Evolutionary conservation across 208 protist species (phyloP), one percentile per base, ranked within the genome.

Genomic region (Trypanosoma vivax): DNA sequence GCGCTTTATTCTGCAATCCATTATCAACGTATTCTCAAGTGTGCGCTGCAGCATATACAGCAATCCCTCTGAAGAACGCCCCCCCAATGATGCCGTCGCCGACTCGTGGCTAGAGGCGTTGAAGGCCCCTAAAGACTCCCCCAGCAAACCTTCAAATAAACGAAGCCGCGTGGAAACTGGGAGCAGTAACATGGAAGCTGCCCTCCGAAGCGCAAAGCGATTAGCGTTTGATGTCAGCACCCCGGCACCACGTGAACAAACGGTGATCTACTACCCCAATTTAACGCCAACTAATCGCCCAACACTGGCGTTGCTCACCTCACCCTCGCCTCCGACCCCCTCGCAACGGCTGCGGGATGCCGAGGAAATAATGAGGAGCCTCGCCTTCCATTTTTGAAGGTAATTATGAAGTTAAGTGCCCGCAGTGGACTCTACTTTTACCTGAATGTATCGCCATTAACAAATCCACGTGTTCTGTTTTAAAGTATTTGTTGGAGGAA

Each of bases 21-120:
- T 90, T 28, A 65, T 73, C 14, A 56, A 88, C 31, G 76, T 88
- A 7, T 73, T 93, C n/a, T 40, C 57, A 6, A 73, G 72, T 45
- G 85, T 79, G 58, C 40, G 30, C 11, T 65, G 49, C 31, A 31
- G 10, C 10, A 14, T 16, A 21, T 18, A 41, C 38, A 5, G 4
- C 18, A 18, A 25, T 16, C 28, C 30, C 40, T 47, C 10, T 21
- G 11, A 18, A 35, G 23, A 23, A 42, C 13, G 11, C 18, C 21
- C 4, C 40, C 34, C 41, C 7, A 50, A 38, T 38, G 39, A 60
- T 21, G 19, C 43, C 3, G 29, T 10, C 19, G 30, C 45, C 16
- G 39, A 29, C 31, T 40, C 50, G 28, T 50, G 33, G 46, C 48
- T 60, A 31, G 37, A 52, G 13, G 28, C 28, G n/a, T 21, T 54